Evolutionary conservation across 2,329 filamentous ascomycete species (phyloP), one percentile per base, ranked within the genome.

Genomic region (Fusarium compactum): DNA sequence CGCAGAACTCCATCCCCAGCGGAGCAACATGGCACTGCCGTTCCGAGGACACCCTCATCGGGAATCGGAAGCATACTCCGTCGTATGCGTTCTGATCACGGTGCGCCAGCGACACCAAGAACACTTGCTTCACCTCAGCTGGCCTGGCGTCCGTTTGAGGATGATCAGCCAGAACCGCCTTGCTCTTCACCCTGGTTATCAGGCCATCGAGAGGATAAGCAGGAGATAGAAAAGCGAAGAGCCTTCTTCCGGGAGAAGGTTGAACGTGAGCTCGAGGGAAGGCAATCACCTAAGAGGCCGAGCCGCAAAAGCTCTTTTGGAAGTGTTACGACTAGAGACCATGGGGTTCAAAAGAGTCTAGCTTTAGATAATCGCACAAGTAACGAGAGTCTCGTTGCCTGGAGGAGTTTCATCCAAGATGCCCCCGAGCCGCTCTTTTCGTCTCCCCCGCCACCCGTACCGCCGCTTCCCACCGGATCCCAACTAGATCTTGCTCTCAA

Each of bases 81-180:
- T 22, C 70, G 71, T 34, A 64, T 65, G 25, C 71, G 69, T 40
- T 67, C 70, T 32, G 75, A 75, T 8, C 34, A 71, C 27, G 56
- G 58, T 2, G 61, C 47, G 7, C 65, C 65, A 41, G 55, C 56
- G 43, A 68, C 67, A 11, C 73, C 73, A 14, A 53, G 50, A 52
- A 75, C 69, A 8, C 69, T 74, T 5, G 43, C 57, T 9, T 71
- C 66, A 3, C 75, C 75, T 10, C 57, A 52, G 30, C 44, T 69
- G 20, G 66, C 76, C 34, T 77, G 76, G 76, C 62, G 58, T 24
- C 76, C 75, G 15, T 77, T 77, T 45, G 72, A 75, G 4, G 65
- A 75, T n/a, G 44, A 57, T 5, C 46, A 62, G n/a, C 44, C 43
- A 10, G 58, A 65, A 18, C 70, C 67, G n/a, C 73, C 76, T 8